Evolutionary conservation across 257 asterid species (phyloP).

Genomic region (Linaria vulgaris): DNA sequence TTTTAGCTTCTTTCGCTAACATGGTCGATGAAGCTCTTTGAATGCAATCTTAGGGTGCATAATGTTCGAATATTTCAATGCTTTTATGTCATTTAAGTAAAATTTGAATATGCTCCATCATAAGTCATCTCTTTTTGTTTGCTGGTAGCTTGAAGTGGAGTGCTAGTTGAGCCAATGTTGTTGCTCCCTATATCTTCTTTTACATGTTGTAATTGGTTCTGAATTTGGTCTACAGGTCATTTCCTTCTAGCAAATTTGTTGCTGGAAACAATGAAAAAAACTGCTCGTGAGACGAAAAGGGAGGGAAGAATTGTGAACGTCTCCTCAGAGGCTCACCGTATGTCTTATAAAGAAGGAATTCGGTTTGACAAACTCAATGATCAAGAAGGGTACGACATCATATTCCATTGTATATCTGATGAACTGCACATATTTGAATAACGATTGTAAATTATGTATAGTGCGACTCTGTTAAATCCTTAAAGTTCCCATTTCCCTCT

Average conservation of each 20-base stretch:
- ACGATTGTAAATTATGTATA: background rate
- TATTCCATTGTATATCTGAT: background rate
- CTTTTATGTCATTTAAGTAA: too few species aligned
- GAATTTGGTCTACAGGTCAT: conserved; percentile 63
- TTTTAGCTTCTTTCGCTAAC: conserved; percentile 11
- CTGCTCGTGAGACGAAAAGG: conserved; percentile 52
- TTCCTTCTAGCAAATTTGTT: conserved; percentile 74
- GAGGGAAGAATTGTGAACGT: conserved; percentile 91
- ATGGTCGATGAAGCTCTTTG: background rate
- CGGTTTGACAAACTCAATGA: conserved; percentile 65
- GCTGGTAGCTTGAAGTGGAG: background rate
- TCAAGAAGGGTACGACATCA: conserved; percentile 41
- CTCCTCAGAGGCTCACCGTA: conserved; percentile 66
- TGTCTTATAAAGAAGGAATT: conserved; percentile 60
- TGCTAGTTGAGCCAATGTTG: background rate
- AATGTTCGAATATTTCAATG: background rate
- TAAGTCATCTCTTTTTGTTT: background rate
- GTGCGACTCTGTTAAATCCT: background rate
- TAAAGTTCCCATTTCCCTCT: too few species aligned
- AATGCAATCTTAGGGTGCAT: background rate
- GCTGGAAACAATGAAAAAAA: conserved; percentile 76
- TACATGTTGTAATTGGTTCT: conserved; percentile 3
- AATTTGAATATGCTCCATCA: background rate
- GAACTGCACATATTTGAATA: background rate
- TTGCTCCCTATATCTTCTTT: background rate